These are phyloP conservation scores for Amanita phalloides DNA, from an alignment of 768 basidiomycete genomes.

Conservation along the genomic window DNA sequence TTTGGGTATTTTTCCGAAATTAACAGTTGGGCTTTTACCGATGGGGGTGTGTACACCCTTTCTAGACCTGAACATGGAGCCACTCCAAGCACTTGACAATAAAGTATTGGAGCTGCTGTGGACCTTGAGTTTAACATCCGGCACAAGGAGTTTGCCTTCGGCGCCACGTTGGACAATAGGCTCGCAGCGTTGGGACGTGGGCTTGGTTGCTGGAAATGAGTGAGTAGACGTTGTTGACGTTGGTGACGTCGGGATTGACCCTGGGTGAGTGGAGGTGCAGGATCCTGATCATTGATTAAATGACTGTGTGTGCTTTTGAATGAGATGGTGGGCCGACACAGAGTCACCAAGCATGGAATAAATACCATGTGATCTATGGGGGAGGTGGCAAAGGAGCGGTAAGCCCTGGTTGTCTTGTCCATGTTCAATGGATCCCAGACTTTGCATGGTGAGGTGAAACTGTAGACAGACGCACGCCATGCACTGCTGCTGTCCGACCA, in stretches of 20 bases:
- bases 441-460: constrained; percentile 31
- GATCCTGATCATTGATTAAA: constrained; percentile 47
- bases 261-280: constrained; percentile 26
- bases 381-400: constrained; percentile 39
- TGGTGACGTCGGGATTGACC: constrained; percentile 23
- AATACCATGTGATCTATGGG: constrained; percentile 38
- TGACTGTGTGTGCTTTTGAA: constrained; percentile 43
- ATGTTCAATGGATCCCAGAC: constrained; percentile 20
- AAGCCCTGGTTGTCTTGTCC: constrained; percentile 21
- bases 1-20: too few species aligned
- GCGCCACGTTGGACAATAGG: constrained; percentile 49
- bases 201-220: constrained; percentile 22
- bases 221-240: constrained; percentile 25
- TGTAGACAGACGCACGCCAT: constrained; percentile 60
- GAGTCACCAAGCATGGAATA: constrained; percentile 34
- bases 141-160: constrained; percentile 52
- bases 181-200: constrained; percentile 28
- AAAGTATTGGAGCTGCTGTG: constrained; percentile 25
- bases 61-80: constrained; percentile 11
- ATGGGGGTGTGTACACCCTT: constrained; percentile 23
- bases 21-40: too few species aligned
- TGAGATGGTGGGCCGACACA: constrained; percentile 31
- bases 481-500: constrained; percentile 61
- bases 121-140: constrained; percentile 30
- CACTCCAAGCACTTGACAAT: constrained; percentile 23